These are phyloP conservation scores for Ganoderma sinense DNA, from an alignment of 1,284 basidiomycete genomes.

Conservation along the genomic window DNA sequence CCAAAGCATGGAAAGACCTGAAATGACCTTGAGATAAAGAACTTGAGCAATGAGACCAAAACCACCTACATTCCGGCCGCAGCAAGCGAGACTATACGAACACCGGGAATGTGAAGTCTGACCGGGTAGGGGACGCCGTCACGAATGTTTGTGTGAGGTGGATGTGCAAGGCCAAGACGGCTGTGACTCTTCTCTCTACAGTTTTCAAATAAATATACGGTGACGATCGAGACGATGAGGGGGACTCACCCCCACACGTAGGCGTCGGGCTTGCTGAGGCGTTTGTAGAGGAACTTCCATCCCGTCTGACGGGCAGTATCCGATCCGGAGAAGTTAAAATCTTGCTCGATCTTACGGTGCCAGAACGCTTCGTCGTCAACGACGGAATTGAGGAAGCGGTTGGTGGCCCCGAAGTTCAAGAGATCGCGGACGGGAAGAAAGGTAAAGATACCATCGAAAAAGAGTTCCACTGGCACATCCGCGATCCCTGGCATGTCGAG, in stretches of 20 bases:
- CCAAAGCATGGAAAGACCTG: conserved; percentile 85
- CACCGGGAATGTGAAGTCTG: conserved; percentile 61
- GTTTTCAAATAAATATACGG: conserved; percentile 2
- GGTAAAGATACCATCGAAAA: conserved; percentile 78
- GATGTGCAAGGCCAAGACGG: conserved; percentile 59
- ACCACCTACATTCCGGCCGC: conserved; percentile 80
- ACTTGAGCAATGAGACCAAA: conserved; percentile 30
- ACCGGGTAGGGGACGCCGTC: conserved; percentile 68
- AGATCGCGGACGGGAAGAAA: conserved; percentile 66
- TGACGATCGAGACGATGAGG: neutral
- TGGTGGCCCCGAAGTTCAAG: conserved; percentile 61
- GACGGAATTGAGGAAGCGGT: conserved; percentile 62
- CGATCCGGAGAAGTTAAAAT: conserved; percentile 80
- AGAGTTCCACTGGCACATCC: conserved; percentile 74
- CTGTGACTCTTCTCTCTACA: conserved; percentile 64
- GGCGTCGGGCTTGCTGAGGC: conserved; percentile 63
- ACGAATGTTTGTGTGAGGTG: conserved; percentile 45
- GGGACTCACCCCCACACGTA: conserved; percentile 83
- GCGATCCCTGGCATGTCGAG: conserved; percentile 39
- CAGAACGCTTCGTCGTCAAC: conserved; percentile 83
- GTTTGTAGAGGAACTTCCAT: conserved; percentile 83
- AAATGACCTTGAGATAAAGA: neutral
- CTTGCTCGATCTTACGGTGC: conserved; percentile 73
- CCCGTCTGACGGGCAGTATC: conserved; percentile 76
- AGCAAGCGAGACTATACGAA: conserved; percentile 75